Percentiles rank a stretch among this genome's conserved stretches.
phyloP scores from a whole-genome alignment of 106 monocot genomes.

The Alisma plantagoaquatica region DNA sequence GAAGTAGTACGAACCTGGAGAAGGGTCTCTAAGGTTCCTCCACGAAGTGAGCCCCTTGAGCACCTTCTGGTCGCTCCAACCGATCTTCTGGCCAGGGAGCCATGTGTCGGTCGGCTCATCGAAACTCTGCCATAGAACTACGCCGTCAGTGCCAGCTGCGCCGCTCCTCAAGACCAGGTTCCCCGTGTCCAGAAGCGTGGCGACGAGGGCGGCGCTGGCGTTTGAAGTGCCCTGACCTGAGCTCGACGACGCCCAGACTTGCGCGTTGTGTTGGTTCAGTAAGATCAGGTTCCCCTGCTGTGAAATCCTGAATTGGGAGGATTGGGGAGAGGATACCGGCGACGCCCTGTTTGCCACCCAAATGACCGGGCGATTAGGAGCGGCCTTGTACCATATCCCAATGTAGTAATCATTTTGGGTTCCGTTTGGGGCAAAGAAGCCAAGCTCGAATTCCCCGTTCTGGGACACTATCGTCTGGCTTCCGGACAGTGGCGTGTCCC shows the following conservation, averaged over 20 bases:
- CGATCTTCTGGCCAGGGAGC: constrained; percentile 3
- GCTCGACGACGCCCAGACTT: neutral
- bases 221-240: no score
- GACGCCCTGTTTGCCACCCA: constrained; percentile 6
- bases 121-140: constrained; percentile 6
- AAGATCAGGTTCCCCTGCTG: constrained; percentile 6
- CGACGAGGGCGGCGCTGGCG: neutral
- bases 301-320: constrained; percentile 7
- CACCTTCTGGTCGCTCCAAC: constrained; percentile 3
- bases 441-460: no score
- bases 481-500: no score
- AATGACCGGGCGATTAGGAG: no score
- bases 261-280: neutral
- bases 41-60: constrained; percentile 5
- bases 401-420: no score
- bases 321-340: neutral
- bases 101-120: constrained; percentile 7
- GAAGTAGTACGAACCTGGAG: constrained; percentile 14
- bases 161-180: constrained; percentile 7
- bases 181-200: constrained; percentile 3
- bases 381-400: no score
- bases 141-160: neutral
- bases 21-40: constrained; percentile 7
- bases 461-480: no score
- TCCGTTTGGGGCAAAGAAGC: no score